These are phyloP conservation scores for Raffaelea arxii DNA, from an alignment of 2,329 filamentous ascomycete genomes.

Conservation along the genomic window DNA sequence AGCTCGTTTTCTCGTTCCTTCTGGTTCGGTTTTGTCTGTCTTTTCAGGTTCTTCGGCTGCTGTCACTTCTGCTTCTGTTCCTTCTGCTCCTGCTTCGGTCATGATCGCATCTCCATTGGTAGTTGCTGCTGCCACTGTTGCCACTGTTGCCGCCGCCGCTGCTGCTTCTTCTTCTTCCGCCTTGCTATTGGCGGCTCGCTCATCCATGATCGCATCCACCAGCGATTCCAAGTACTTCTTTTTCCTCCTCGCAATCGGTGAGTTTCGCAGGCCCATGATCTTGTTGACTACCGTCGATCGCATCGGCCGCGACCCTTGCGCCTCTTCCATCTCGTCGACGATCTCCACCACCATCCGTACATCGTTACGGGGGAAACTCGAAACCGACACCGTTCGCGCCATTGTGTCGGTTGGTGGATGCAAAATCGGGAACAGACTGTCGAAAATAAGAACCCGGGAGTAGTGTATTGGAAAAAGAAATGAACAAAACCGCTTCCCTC, in stretches of 20 bases:
- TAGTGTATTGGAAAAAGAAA: too few relatives aligned
- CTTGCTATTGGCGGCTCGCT: conserved; percentile 1
- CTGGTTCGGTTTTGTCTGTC: not conserved
- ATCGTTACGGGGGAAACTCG: too few relatives aligned
- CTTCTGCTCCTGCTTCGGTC: not conserved
- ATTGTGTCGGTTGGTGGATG: too few relatives aligned
- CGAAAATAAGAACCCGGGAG: too few relatives aligned
- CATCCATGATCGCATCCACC: conserved; percentile 11
- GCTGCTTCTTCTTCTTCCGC: conserved; percentile 1
- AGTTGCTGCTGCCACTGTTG: not conserved
- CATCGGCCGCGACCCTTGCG: conserved; percentile 6
- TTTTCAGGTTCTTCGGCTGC: not conserved
- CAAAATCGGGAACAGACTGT: too few relatives aligned
- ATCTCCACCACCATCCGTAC: not conserved
- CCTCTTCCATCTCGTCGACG: not conserved
- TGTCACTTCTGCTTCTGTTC: not conserved
- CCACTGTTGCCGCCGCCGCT: not conserved
- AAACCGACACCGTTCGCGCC: too few relatives aligned
- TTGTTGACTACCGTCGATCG: conserved; percentile 3
- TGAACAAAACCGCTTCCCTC: too few relatives aligned
- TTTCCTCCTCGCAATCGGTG: conserved; percentile 11
- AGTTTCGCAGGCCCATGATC: conserved; percentile 10
- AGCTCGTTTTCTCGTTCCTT: not conserved
- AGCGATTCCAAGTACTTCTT: conserved; percentile 12
- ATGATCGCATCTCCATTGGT: not conserved